These are phyloP conservation scores for Cyberlindnera misumaiensis DNA, from an alignment of 805 yeast genomes.

Conservation along the genomic window DNA sequence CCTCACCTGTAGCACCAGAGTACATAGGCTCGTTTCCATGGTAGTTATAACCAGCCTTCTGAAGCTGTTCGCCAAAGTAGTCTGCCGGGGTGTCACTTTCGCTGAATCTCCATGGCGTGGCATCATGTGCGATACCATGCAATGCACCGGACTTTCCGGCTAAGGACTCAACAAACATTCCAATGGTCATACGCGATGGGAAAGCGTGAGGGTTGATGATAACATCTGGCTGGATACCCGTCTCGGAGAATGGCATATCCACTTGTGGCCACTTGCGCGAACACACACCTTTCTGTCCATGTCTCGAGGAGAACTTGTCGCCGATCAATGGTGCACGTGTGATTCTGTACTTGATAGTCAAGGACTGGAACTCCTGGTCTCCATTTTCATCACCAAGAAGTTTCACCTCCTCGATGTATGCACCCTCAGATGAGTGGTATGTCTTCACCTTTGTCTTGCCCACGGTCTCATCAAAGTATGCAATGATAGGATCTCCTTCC, in stretches of 20 bases:
- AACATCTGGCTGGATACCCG: slow-evolving; percentile 96
- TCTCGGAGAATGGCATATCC: slow-evolving; percentile 95
- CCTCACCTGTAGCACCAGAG: slow-evolving; percentile 98
- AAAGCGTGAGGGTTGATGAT: slow-evolving; percentile 98
- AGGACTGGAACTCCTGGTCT: slow-evolving; percentile 72
- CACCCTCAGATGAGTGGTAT: slow-evolving; percentile 92
- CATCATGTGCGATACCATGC: slow-evolving; percentile 95
- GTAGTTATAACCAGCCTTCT: slow-evolving; percentile 85
- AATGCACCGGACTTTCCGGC: slow-evolving; percentile 99
- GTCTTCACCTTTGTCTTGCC: slow-evolving; percentile 90
- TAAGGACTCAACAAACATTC: slow-evolving; percentile 96
- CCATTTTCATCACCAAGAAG: slow-evolving; percentile 74
- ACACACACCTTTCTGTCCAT: slow-evolving; percentile 98
- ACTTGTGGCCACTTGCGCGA: slow-evolving; percentile 96
- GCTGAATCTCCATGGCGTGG: slow-evolving; percentile 92
- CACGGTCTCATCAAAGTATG: slow-evolving; percentile 82
- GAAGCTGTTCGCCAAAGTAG: slow-evolving; percentile 90
- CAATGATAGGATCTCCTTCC: slow-evolving; percentile 94
- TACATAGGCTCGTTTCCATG: slow-evolving; percentile 99
- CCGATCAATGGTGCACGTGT: slow-evolving; percentile 93
- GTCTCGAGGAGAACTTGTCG: slow-evolving; percentile 95
- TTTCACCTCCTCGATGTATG: slow-evolving; percentile 91
- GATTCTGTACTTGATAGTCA: slow-evolving; percentile 84
- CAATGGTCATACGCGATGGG: slow-evolving; percentile 99
- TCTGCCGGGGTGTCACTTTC: slow-evolving; percentile 96